These are phyloP conservation scores for Leucoagaricus sp. DNA, from an alignment of 1,284 basidiomycete species.

Conservation along the genomic window DNA sequence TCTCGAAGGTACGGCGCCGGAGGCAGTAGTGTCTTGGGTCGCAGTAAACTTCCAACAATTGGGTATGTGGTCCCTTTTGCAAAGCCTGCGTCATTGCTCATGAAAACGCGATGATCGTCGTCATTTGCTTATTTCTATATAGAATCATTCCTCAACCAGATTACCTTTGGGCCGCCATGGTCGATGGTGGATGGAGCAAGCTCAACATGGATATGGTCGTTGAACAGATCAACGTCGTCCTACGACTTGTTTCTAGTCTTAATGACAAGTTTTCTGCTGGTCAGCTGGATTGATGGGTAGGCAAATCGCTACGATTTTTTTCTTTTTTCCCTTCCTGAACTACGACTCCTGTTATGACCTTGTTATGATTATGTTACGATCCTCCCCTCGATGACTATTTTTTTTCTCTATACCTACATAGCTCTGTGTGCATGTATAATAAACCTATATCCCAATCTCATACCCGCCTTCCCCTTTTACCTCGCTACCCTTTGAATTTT, in stretches of 20 bases:
- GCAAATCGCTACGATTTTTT: not conserved
- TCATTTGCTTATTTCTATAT: not conserved
- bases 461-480: too few species aligned
- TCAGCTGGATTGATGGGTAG: conserved; percentile 1
- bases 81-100: not conserved
- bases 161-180: conserved; percentile 28
- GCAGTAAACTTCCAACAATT: conserved; percentile 27
- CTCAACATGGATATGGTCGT: conserved; percentile 24
- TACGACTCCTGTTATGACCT: not conserved
- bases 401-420: not conserved
- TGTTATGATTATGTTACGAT: not conserved
- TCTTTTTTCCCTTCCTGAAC: not conserved
- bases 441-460: too few species aligned
- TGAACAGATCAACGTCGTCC: conserved; percentile 29
- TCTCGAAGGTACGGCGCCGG: conserved; percentile 28
- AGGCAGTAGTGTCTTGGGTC: conserved; percentile 25
- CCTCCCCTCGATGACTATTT: too few species aligned
- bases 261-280: conserved; percentile 22
- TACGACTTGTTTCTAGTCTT: conserved; percentile 23
- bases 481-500: too few species aligned
- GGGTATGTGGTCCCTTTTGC: conserved; percentile 19
- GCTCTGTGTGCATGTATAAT: too few species aligned
- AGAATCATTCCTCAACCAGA: conserved; percentile 33
- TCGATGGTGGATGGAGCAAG: conserved; percentile 32
- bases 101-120: too few species aligned